Percentiles rank a stretch among this genome's conserved stretches.
Evolutionary conservation across 441 rosid species (phyloP).

Genomic region (Adansonia madagascariensis): DNA sequence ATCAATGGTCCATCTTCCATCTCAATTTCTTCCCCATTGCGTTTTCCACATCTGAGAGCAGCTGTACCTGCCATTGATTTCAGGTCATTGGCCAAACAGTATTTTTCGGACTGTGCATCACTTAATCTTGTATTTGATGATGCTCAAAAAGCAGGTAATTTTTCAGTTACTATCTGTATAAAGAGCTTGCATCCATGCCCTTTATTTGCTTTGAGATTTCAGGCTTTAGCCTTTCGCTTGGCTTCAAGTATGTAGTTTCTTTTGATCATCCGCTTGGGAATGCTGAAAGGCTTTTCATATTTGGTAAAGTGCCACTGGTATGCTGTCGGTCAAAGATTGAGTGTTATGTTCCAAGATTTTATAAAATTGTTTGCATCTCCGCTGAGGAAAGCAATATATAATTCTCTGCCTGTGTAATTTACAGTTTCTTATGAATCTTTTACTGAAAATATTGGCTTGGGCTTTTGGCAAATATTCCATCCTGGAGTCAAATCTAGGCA

Average conservation of each 20-base stretch:
- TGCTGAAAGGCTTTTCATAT: not conserved
- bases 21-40: slow-evolving; percentile 89
- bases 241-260: slow-evolving; percentile 14
- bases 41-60: slow-evolving; percentile 77
- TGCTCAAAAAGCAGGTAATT: slow-evolving; percentile 62
- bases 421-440: not conserved
- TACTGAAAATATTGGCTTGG: not conserved
- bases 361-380: not conserved
- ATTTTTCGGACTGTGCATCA: slow-evolving; percentile 74
- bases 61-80: slow-evolving; percentile 70
- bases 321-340: not conserved
- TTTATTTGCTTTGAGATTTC: not conserved
- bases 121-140: slow-evolving; percentile 83
- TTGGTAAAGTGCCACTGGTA: slow-evolving; percentile 1
- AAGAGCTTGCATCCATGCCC: not conserved
- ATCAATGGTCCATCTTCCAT: slow-evolving; percentile 95
- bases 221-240: not conserved
- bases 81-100: slow-evolving; percentile 86
- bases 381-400: not conserved
- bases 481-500: not conserved
- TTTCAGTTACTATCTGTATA: slow-evolving; percentile 8
- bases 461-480: not conserved
- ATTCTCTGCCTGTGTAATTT: not conserved
- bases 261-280: not conserved
- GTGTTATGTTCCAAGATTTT: not conserved